These are phyloP conservation scores for Hysterium pulicare DNA, from an alignment of 2,329 filamentous ascomycete genomes.

Conservation along the genomic window DNA sequence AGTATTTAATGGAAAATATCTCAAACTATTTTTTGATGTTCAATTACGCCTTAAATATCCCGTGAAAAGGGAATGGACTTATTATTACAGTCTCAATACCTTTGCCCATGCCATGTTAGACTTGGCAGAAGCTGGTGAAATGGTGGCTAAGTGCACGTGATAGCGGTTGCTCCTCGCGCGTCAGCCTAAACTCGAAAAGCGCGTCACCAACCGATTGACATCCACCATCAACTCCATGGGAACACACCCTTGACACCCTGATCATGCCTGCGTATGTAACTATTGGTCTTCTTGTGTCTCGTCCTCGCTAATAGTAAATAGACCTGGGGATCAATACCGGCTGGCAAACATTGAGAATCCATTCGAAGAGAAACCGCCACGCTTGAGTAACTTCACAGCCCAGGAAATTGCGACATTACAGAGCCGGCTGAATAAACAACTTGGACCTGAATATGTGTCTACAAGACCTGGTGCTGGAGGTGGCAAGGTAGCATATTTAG, in stretches of 20 bases:
- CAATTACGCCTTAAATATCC: too few relatives aligned
- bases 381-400: constrained; percentile 80
- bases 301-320: constrained; percentile 19
- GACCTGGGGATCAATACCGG: constrained; percentile 38
- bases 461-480: constrained; percentile 78
- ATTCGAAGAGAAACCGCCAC: constrained; percentile 69
- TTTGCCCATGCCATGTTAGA: too few relatives aligned
- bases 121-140: too few relatives aligned
- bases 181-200: too few relatives aligned
- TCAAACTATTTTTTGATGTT: too few relatives aligned
- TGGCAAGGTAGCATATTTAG: constrained; percentile 85
- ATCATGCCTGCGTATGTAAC: neutral
- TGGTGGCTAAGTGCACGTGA: too few relatives aligned
- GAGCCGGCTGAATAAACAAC: constrained; percentile 81
- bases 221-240: neutral
- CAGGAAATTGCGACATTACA: constrained; percentile 85
- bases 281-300: neutral
- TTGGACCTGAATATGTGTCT: constrained; percentile 95
- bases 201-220: neutral
- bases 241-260: neutral
- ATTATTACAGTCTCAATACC: too few relatives aligned
- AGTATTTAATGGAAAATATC: too few relatives aligned
- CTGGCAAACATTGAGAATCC: constrained; percentile 61
- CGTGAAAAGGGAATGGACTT: too few relatives aligned
- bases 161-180: too few relatives aligned